Evolutionary conservation across 129 eudicot species (phyloP).

Genomic region (Chrysanthemum lavandulifolium): DNA sequence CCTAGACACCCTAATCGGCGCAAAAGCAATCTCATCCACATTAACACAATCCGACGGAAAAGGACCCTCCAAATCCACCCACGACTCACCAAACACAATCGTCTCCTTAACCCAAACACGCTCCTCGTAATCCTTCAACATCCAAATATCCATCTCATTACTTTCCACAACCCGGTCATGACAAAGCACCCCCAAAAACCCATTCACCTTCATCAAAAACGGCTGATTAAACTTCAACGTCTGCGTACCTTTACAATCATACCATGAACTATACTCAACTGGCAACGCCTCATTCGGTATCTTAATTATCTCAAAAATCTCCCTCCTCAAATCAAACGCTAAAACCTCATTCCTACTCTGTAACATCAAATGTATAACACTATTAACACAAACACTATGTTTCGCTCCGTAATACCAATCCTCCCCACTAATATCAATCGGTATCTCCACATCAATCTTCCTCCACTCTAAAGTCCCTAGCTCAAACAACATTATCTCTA

Average conservation of each 20-base stretch:
- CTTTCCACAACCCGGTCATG: slow-evolving; percentile 4
- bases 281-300: not conserved
- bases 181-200: not conserved
- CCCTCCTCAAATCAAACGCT: not conserved
- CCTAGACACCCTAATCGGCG: not conserved
- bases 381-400: not conserved
- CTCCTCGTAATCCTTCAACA: not conserved
- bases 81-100: not conserved
- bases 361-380: slow-evolving; percentile 1
- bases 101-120: slow-evolving; percentile 7
- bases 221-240: not conserved
- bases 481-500: too few relatives aligned
- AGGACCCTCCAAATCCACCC: not conserved
- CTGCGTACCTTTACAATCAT: not conserved
- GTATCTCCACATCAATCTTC: not conserved
- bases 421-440: not conserved
- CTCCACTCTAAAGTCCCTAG: too few relatives aligned
- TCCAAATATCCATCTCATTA: not conserved
- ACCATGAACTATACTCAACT: not conserved
- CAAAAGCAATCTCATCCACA: not conserved
- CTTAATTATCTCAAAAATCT: not conserved
- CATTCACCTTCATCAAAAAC: not conserved
- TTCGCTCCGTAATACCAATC: not conserved
- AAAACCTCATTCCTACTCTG: not conserved
- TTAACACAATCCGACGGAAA: not conserved